Base-by-base conservation (phyloP, 805 yeast species). In the Komagataella pseudopastoris region DNA sequence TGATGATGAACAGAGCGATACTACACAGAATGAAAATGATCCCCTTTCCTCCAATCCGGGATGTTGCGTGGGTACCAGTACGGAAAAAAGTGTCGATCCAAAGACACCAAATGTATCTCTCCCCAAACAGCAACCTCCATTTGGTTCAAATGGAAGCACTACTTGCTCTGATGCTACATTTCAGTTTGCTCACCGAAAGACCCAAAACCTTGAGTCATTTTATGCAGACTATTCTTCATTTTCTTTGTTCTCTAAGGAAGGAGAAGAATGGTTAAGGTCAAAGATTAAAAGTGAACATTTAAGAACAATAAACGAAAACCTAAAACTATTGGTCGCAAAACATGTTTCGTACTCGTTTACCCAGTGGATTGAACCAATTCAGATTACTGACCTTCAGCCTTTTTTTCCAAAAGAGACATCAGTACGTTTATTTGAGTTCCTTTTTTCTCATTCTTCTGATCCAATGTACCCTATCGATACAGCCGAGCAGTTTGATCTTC, bases 211-310 rank as follows among this genome's bases (percentile, higher is more conserved):
- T 6, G 59, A 59, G 56, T n/a, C 56, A 4, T 64, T 56, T 50
- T 55, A 59, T 50, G 61, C 58, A 8, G 52, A 59, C 5, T 68
- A 68, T 50, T 56, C 66, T 1, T 58, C 69, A 1, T 60, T 74
- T 50, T 70, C 76, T 1, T 54, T 74, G n/a, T 64, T 74, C 48
- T 68, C 76, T 5, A 56, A 63, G 3, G 53, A 57, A 44, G 79
- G 80, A 8, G 44, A 75, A 6, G 57, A 59, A 45, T 71, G 78
- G 77, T 55, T 75, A 7, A 58, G 60, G 8, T 51, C 51, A 10
- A 53, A 54, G 16, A 24, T 64, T 20, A 52, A 58, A 23, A 47
- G 60, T 45, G 51, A 55, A 1, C 49, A 51, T 2, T 61, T 69
- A 46, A 55, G 57, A 23, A 52, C 52, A 2, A 45, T 70, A 10